A percentile compares a stretch with the other conserved stretches of the same genome.
Evolutionary conservation across 2,329 filamentous ascomycete genomes (phyloP).

Genomic region (Colletotrichum echinochloae): DNA sequence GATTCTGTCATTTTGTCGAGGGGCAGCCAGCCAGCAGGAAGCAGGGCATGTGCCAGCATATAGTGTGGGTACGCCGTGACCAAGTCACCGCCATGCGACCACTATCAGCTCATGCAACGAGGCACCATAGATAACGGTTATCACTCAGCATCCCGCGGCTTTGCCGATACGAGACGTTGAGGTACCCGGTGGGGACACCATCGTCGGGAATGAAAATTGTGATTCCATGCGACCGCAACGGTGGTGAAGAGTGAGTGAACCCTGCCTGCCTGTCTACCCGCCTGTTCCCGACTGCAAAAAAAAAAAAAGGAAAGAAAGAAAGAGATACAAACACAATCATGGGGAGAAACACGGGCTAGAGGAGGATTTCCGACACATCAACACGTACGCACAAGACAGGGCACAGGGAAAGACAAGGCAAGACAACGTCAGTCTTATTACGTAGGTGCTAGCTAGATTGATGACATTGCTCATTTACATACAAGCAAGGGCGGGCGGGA

Average conservation of each 20-base stretch:
- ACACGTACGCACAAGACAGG: not conserved
- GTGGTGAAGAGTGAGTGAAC: conserved; percentile 4
- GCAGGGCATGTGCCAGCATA: conserved; percentile 33
- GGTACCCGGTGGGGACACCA: conserved; percentile 25
- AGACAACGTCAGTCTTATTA: not conserved
- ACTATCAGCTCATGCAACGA: conserved; percentile 13
- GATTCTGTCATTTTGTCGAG: conserved; percentile 25
- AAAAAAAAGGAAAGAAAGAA: no score
- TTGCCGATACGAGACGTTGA: conserved; percentile 33
- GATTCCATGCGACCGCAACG: conserved; percentile 16
- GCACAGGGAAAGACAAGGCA: not conserved
- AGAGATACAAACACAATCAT: conserved; percentile 6
- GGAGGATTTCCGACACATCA: not conserved
- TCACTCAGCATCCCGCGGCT: conserved; percentile 5
- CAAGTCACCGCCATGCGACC: conserved; percentile 11
- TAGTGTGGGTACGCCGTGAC: conserved; percentile 6
- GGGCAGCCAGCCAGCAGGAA: conserved; percentile 9
- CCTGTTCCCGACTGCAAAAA: not conserved
- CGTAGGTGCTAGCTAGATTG: not conserved
- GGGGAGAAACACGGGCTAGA: conserved; percentile 1
- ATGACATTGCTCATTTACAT: conserved; percentile 26
- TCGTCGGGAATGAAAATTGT: conserved; percentile 36
- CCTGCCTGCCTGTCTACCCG: not conserved
- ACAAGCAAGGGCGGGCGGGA: not conserved
- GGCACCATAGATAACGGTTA: not conserved